phyloP scores from a whole-genome alignment of 148 eudicot genomes.

The Beta vulgaris region DNA sequence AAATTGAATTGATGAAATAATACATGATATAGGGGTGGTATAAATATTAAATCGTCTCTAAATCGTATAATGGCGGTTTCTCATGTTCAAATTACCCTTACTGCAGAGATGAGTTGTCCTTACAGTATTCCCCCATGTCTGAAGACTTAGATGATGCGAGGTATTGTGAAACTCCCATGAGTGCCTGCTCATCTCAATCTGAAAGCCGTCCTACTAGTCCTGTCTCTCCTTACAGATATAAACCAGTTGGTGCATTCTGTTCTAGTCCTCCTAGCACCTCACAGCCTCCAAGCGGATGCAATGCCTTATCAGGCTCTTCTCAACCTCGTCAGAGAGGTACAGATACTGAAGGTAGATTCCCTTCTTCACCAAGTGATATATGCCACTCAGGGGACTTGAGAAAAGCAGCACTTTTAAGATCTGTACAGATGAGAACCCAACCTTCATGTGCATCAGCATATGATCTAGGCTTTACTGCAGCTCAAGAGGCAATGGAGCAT shows the following conservation, averaged over 20 bases:
- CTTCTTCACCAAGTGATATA: conserved; percentile 95
- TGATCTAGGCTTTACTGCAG: conserved; percentile 39
- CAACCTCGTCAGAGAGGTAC: conserved; percentile 80
- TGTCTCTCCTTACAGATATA: conserved; percentile 81
- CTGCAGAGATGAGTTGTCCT: conserved; percentile 70
- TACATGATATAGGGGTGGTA: too few species aligned
- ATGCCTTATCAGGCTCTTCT: conserved; percentile 24
- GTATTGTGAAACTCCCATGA: conserved; percentile 52
- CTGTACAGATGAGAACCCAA: conserved; percentile 90
- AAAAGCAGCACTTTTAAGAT: conserved; percentile 83
- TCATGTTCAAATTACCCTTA: neutral
- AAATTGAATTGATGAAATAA: too few species aligned
- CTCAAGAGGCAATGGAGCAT: conserved; percentile 43
- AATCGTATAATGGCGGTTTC: too few species aligned
- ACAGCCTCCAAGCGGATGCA: conserved; percentile 32
- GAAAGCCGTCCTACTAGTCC: conserved; percentile 90
- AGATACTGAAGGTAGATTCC: conserved; percentile 83
- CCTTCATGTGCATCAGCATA: conserved; percentile 52
- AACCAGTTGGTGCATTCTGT: conserved; percentile 49
- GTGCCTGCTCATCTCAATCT: conserved; percentile 62
- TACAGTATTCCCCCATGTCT: conserved; percentile 86
- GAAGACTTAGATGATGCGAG: conserved; percentile 82
- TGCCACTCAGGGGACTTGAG: conserved; percentile 95
- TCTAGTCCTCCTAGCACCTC: conserved; percentile 53
- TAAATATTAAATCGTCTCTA: too few species aligned